These are phyloP conservation scores for Fusarium poae DNA, from an alignment of 2,329 filamentous ascomycete species.

Conservation along the genomic window DNA sequence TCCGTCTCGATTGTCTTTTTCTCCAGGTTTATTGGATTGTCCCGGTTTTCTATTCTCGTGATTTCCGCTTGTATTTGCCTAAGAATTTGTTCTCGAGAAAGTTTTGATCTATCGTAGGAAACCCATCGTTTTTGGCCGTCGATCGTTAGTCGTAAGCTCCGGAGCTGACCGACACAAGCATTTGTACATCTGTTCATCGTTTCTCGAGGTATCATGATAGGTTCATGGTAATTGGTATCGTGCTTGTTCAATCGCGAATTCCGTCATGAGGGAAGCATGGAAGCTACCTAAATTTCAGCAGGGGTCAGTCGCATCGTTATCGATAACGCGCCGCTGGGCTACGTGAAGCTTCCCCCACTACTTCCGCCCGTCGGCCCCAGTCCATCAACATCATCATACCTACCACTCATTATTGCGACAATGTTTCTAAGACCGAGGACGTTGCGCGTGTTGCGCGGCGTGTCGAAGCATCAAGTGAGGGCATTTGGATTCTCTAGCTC, in stretches of 20 bases:
- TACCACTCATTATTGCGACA: slow-evolving; percentile 7
- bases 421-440: slow-evolving; percentile 53
- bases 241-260: slow-evolving; percentile 5
- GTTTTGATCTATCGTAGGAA: slow-evolving; percentile 50
- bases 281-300: slow-evolving; percentile 23
- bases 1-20: slow-evolving; percentile 58
- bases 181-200: slow-evolving; percentile 50
- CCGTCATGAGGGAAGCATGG: neutral
- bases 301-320: slow-evolving; percentile 33
- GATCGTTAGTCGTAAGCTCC: slow-evolving; percentile 2
- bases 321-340: slow-evolving; percentile 31
- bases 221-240: slow-evolving; percentile 33
- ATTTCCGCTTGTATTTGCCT: slow-evolving; percentile 52
- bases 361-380: slow-evolving; percentile 34
- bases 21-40: slow-evolving; percentile 8
- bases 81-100: slow-evolving; percentile 48
- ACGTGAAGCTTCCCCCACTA: slow-evolving; percentile 46
- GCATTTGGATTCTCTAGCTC: slow-evolving; percentile 59
- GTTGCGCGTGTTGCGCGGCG: slow-evolving; percentile 52
- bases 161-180: slow-evolving; percentile 33
- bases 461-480: slow-evolving; percentile 55
- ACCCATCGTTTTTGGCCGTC: slow-evolving; percentile 50
- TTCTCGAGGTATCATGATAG: slow-evolving; percentile 15
- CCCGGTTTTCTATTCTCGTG: slow-evolving; percentile 48
- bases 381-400: slow-evolving; percentile 21